Base-by-base conservation (phyloP, 306 rosid genomes). In the Quercus alba region DNA sequence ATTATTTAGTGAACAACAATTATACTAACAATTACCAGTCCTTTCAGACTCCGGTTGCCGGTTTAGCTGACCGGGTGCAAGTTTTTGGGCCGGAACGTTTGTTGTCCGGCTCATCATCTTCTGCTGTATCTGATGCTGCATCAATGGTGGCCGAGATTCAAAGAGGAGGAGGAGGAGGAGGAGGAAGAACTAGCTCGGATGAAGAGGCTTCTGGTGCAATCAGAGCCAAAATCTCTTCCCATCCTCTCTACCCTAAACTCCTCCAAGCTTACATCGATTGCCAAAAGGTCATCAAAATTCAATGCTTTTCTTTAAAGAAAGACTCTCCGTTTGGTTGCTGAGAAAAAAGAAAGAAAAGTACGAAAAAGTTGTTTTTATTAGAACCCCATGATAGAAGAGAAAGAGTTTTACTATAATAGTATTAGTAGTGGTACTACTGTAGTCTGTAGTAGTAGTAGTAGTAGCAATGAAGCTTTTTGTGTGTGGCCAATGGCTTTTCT, bases 181-280 rank as follows among this genome's bases (percentile, higher is more conserved):
- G 17, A 12, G 54, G 54, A 10, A 13, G 17, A 18, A 61, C 71
- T 30, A 5, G 70, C 8, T 20, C 31, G 6, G 78, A 78, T 3
- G 88, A 86, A 33, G 82, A 87, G 56, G 81, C 77, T 73, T 66
- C 87, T 20, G 67, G 74, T 66, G 80, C 8, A 3, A 72, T 86
- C 63, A 79, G 88, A 41, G 85, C 79, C 3, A 88, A 85, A 87
- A 89, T 93, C 41, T 93, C 90, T 78, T 88, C 90, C 56, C 98
- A 93, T 82, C 98, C 96, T 73, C 88, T 88, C 71, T 93, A 88
- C 78, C 90, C 98, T 55, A 82, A 86, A 66, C 93, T 93, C 0
- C 81, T 91, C 49, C 84, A 86, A 31, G 91, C 93, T 66, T 89
- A 85, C 75, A 82, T 93, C 84, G 94, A 88, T 74, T 93, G 97